Percentiles rank a stretch among this genome's conserved stretches.
Evolutionary conservation across 2,329 filamentous ascomycete species (phyloP).

Genomic region (Pseudocercospora musae): DNA sequence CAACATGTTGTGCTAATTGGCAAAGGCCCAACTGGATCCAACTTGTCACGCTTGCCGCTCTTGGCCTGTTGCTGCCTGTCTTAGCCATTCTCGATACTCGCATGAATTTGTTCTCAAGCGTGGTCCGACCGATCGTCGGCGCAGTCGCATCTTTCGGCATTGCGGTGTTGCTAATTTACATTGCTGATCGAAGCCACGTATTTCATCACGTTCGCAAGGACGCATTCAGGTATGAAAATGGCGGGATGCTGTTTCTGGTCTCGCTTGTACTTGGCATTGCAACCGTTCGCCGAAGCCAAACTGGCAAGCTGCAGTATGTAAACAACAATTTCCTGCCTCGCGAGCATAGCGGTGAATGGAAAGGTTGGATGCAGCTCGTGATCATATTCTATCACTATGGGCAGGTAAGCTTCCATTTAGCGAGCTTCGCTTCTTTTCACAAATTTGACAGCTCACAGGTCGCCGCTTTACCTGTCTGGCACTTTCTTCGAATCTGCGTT

Average conservation of each 20-base stretch:
- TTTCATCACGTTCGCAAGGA: slow-evolving; percentile 48
- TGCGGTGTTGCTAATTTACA: slow-evolving; percentile 38
- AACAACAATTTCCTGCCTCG: slow-evolving; percentile 47
- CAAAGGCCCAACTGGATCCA: slow-evolving; percentile 38
- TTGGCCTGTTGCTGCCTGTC: slow-evolving; percentile 31
- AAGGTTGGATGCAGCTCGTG: slow-evolving; percentile 62
- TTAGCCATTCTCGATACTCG: slow-evolving; percentile 11
- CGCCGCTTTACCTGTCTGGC: slow-evolving; percentile 48
- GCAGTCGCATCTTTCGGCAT: slow-evolving; percentile 11
- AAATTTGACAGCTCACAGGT: slow-evolving; percentile 20
- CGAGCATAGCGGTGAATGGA: slow-evolving; percentile 62
- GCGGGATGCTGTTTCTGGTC: slow-evolving; percentile 26
- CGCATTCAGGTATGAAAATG: slow-evolving; percentile 41
- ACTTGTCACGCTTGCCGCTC: slow-evolving; percentile 32
- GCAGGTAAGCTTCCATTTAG: no score
- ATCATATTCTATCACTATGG: slow-evolving; percentile 56
- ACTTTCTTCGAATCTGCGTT: slow-evolving; percentile 53
- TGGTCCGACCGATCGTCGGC: slow-evolving; percentile 1
- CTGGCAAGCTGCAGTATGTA: background rate
- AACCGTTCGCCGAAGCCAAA: slow-evolving; percentile 11
- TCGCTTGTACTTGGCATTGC: slow-evolving; percentile 32
- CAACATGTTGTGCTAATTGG: slow-evolving; percentile 54
- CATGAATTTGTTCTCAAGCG: slow-evolving; percentile 2
- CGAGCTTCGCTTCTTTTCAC: no score
- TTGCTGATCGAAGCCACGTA: slow-evolving; percentile 54